Percentiles rank a stretch among this genome's conserved stretches.
Conservation (phyloP, 805 yeast genomes). For the Isabelozyma gotoi region DNA sequence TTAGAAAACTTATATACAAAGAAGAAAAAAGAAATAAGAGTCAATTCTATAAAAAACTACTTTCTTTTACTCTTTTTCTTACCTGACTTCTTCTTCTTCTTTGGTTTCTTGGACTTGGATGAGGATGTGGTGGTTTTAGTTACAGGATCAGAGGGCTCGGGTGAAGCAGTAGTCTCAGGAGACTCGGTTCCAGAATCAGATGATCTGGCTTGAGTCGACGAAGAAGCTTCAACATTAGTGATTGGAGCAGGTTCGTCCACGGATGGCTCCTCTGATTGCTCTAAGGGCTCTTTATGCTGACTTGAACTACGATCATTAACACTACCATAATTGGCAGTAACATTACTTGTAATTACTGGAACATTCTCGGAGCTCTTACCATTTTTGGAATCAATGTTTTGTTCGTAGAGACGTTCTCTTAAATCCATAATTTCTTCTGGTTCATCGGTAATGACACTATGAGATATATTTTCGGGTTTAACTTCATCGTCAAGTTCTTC, state of each 20-base stretch:
- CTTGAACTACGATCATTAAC: background rate
- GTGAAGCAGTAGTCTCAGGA: constrained; percentile 1
- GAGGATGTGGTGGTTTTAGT: background rate
- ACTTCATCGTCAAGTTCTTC: constrained; percentile 10
- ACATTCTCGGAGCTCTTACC: constrained; percentile 3
- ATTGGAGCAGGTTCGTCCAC: background rate
- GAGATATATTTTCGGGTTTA: constrained; percentile 4
- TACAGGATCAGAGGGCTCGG: background rate
- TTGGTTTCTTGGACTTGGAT: background rate
- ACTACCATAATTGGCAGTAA: background rate
- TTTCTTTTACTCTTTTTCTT: constrained; percentile 1
- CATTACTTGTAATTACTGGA: constrained; percentile 2
- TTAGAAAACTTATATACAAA: background rate
- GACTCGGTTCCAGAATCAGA: background rate
- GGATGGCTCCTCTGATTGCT: background rate
- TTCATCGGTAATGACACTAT: constrained; percentile 23
- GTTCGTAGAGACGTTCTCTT: constrained; percentile 32
- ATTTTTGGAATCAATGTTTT: constrained; percentile 7
- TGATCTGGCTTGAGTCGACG: background rate
- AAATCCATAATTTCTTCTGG: constrained; percentile 37
- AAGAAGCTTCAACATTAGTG: background rate
- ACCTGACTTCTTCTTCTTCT: background rate
- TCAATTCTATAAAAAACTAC: background rate
- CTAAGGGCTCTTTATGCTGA: background rate
- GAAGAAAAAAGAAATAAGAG: background rate